Evolutionary conservation across 306 rosid species (phyloP).

Genomic region (Pachyrhizus erosus): DNA sequence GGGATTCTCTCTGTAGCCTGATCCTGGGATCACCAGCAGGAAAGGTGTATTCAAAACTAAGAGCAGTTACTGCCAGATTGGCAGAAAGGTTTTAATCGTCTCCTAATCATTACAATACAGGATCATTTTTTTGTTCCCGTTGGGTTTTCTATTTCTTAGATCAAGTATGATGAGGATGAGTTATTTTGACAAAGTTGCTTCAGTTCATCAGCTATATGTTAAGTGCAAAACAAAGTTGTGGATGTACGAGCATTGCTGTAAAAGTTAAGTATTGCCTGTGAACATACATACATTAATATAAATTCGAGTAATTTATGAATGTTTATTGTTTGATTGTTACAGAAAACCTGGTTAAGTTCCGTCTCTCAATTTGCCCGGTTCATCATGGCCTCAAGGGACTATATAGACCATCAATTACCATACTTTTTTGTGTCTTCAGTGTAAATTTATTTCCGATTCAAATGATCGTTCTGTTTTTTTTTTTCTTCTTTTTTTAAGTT

Average conservation of each 20-base stretch:
- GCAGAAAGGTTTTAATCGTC: constrained; percentile 76
- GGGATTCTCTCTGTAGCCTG: constrained; percentile 88
- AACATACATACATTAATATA: constrained; percentile 7
- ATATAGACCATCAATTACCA: not conserved
- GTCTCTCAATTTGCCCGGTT: not conserved
- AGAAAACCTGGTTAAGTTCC: not conserved
- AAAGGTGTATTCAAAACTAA: constrained; percentile 79
- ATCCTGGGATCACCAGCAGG: constrained; percentile 91
- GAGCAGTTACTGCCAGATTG: constrained; percentile 82
- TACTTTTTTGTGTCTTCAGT: too few relatives aligned
- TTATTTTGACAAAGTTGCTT: constrained; percentile 3
- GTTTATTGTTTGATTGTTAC: not conserved
- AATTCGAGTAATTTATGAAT: not conserved
- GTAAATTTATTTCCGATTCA: not conserved
- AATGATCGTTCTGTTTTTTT: not conserved
- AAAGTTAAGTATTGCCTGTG: constrained; percentile 36
- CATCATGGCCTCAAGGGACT: not conserved
- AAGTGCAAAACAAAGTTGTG: constrained; percentile 1
- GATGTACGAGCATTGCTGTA: not conserved
- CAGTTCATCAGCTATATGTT: constrained; percentile 9
- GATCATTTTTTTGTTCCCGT: constrained; percentile 3
- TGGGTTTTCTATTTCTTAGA: not conserved
- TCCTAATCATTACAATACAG: not conserved
- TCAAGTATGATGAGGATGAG: constrained; percentile 16
- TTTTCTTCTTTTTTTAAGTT: not conserved